phyloP scores from a whole-genome alignment of 371 early-diverging fungal genomes.

The Chytridium lagenaria region DNA sequence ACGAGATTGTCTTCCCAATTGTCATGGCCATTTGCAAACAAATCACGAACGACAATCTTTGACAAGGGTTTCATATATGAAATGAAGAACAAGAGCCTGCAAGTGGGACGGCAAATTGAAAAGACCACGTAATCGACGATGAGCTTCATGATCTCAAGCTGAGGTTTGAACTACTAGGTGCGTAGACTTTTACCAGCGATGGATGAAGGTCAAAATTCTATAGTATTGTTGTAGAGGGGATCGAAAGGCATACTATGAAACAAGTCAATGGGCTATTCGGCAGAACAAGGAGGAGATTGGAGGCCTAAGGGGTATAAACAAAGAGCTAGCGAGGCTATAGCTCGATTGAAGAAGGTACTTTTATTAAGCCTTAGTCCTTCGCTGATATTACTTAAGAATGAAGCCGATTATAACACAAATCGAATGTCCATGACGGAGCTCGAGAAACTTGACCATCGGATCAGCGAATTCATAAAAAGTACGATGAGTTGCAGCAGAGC shows the following conservation, averaged over 20 bases:
- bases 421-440: conserved; percentile 51
- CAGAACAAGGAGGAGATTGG: conserved; percentile 65
- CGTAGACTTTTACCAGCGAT: no score
- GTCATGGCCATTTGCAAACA: neutral
- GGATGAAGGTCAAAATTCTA: no score
- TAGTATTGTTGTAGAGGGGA: conserved; percentile 61
- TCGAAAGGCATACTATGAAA: conserved; percentile 67
- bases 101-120: neutral
- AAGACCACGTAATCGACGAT: conserved; percentile 50
- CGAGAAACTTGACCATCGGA: conserved; percentile 59
- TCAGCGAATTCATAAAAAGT: conserved; percentile 60
- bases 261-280: conserved; percentile 62
- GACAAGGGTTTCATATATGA: no score
- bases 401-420: conserved; percentile 42
- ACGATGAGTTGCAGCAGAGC: conserved; percentile 60
- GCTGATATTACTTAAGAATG: conserved; percentile 23
- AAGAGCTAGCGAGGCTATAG: conserved; percentile 57
- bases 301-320: conserved; percentile 52
- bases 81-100: neutral
- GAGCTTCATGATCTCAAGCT: conserved; percentile 67
- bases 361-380: neutral
- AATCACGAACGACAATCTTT: neutral
- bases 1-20: neutral
- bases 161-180: conserved; percentile 63
- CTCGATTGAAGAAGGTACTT: conserved; percentile 58